These are phyloP conservation scores for Parietaria judaica DNA, from an alignment of 306 rosid species.

Conservation along the genomic window DNA sequence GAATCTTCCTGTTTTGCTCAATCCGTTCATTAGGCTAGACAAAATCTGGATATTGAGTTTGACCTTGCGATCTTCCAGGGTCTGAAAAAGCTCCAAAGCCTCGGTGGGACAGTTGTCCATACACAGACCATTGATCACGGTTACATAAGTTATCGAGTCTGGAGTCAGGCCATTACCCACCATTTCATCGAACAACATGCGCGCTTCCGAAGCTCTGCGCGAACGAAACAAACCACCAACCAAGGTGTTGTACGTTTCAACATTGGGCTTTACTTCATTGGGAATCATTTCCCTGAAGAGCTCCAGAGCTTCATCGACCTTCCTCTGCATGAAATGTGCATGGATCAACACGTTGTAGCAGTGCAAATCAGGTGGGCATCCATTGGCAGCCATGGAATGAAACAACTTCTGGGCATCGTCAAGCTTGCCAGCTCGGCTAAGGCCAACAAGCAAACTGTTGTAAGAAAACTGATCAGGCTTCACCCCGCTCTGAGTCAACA, in stretches of 20 bases:
- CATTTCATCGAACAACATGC: conserved; percentile 25
- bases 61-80: conserved; percentile 14
- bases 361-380: conserved; percentile 19
- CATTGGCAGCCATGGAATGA: conserved; percentile 22
- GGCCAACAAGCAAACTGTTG: conserved; percentile 35
- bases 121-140: conserved; percentile 35
- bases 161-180: conserved; percentile 20
- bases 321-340: conserved; percentile 25
- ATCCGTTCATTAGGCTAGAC: conserved; percentile 24
- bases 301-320: conserved; percentile 30
- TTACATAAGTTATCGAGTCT: conserved; percentile 16
- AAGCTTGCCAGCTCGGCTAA: conserved; percentile 28
- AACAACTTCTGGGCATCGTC: conserved; percentile 26
- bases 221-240: conserved; percentile 23
- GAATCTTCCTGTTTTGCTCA: conserved; percentile 26
- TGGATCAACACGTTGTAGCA: conserved; percentile 31
- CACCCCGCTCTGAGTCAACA: conserved; percentile 31
- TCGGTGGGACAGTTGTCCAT: conserved; percentile 24
- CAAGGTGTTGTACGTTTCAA: conserved; percentile 20
- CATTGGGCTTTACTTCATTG: conserved; percentile 24
- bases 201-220: conserved; percentile 34
- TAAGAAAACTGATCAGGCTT: conserved; percentile 20
- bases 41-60: conserved; percentile 10
- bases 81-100: conserved; percentile 30
- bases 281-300: conserved; percentile 24